Base-by-base conservation (phyloP, 768 basidiomycete species). In the Pleurotus pulmonarius region DNA sequence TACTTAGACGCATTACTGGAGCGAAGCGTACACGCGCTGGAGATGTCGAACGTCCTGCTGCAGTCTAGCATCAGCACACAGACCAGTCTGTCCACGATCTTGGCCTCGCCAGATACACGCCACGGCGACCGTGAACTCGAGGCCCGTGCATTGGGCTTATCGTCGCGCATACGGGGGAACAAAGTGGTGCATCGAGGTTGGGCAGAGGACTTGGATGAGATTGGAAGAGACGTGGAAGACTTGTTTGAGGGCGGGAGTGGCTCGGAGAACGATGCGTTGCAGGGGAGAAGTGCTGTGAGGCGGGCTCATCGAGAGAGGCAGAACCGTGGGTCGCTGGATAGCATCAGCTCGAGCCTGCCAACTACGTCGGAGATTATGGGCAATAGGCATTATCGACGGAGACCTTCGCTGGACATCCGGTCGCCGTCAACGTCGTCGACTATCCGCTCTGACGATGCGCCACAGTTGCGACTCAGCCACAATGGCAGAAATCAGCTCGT, bases 1-100 rank as follows among this genome's bases (percentile, higher is more conserved):
- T 84, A 80, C 62, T 78, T 92, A 24, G 92, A 93, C 69, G 79
- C 86, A n/a, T 74, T 93, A 13, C 78, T 93, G 1, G 88, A 84
- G 57, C 83, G 91, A 59, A 91, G 89, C 60, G 88, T 93, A 12
- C 85, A 91, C 69, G 91, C 91, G 1, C 76, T 94, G 7, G 92
- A 93, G 67, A 85, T 92, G 77, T 93, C 91, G 4, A 93, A 93
- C 57, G 79, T 84, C 2, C 74, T 93, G 9, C 74, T 94, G 8
- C 86, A 90, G 65, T 85, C 83, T 11, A 87, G 88, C 18, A 86
- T 92, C 62, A 81, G 85, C 40, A 86, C 90, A 0, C 86, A 88
- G 59, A 76, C 84, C 11, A 82, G 69, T 46, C 64, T 77, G 15
- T 70, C 77, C 7, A 70, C 76, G 3, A 70, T 86, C 40, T 68